Evolutionary conservation across 805 yeast species (phyloP), one percentile per base, ranked within the genome.

Genomic region (Wickerhamomyces bovis): DNA sequence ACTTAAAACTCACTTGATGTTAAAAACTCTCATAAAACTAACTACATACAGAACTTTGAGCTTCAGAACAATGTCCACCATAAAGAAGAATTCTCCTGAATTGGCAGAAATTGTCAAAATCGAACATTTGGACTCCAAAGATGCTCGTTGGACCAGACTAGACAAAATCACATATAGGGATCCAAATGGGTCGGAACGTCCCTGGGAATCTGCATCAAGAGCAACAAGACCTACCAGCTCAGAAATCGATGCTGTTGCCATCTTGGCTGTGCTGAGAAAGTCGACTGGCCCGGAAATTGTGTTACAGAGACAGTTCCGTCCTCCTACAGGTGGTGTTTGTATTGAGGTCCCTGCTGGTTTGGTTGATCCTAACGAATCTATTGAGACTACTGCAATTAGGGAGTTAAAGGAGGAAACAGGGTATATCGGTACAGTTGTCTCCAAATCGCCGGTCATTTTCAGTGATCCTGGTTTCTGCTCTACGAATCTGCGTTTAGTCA

Each of bases 281-380:
- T 67, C 76, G 7, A 64, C 67, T 16, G 75, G 75, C 19, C 75
- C 80, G 4, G 80, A 77, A 50, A 66, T 70, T 31, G 71, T 68
- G 53, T 68, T 94, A 16, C 92, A 88, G 61, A 88, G 87, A 61
- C 99, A 92, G 64, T 92, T 85, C 68, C 76, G 99, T 47, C 97
- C 98, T 1, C 98, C 99, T 1, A 85, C 85, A 3, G 83, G 76
- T 44, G 92, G 89, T 18, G 88, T 92, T 8, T 84, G 95, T 59
- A 81, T 92, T 51, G 99, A 92, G 65, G 76, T 90, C 62, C 99
- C 99, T 1, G 99, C 99, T 0, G 99, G 99, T 0, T 71, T 92
- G 52, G 77, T 94, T 38, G 99, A 92, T 63, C 88, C 90, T 1
- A 75, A 78, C 44, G 98, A 94, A 63, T 63, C 83, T 1, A 65